Evolutionary conservation across 192 early-diverging fungal genomes (phyloP), one percentile per base, ranked within the genome.

Genomic region (Coemansia sp.): DNA sequence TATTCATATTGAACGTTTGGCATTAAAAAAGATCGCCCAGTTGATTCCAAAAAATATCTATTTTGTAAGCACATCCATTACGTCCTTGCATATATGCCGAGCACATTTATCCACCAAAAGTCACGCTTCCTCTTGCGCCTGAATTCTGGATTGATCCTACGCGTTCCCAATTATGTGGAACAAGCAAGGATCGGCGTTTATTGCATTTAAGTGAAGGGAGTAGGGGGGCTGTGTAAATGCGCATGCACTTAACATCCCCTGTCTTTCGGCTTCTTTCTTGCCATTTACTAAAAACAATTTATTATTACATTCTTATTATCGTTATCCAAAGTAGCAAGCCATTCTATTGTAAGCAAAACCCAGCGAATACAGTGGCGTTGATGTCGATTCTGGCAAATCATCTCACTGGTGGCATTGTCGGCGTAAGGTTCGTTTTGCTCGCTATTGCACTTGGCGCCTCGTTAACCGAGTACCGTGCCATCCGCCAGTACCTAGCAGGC

Each of bases 401-500:
- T 53, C 9, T 26, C 1, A 1, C 51, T 26, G 24, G 20, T 26
- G 24, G 51, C 8, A 53, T 23, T 18, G 35, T 7, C 34, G 34
- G 57, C 26, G 34, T 35, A 38, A 59, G 35, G 34, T 33, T 59
- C n/a, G 26, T 20, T 16, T 18, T 59, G 18, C 16, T 59, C n/a
- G 16, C 24, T 7, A 59, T 59, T 18, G 57, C 57, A 8, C 14
- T 36, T 0, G 6, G 57, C 16, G n/a, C 18, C 33, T 36, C n/a
- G 5, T 38, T 36, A 8, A 26, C 35, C 33, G 57, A 59, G 35
- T 34, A 34, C 35, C 18, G 6, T 18, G 57, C 57, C 4, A 59
- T 59, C 57, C 57, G 57, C 57, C 9, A n/a, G 9, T 53, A 53
- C 57, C 16, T 38, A 5, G 57, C 57, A 6, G 8, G n/a, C 49